These are phyloP conservation scores for Tetrahymena borealis DNA, from an alignment of 73 alveolate genomes.

Conservation along the genomic window DNA sequence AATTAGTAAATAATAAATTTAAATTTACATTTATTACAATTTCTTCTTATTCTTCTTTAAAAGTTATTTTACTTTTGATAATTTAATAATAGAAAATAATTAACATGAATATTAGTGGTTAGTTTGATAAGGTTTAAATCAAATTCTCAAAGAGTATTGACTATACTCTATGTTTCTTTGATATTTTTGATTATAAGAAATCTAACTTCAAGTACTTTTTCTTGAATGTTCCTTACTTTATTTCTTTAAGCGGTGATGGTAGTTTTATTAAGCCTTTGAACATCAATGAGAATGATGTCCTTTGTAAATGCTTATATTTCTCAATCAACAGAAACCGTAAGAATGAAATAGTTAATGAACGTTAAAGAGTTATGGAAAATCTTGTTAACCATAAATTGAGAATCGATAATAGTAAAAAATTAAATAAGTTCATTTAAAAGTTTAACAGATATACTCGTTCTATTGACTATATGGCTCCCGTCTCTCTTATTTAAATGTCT, in stretches of 20 bases:
- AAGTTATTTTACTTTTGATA: background rate
- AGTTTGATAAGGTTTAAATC: conserved; percentile 15
- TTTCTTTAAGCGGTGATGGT: conserved; percentile 31
- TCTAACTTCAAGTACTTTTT: conserved; percentile 24
- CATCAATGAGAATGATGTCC: conserved; percentile 34
- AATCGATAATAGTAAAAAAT: conserved; percentile 37
- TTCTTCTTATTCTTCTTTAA: too few relatives aligned
- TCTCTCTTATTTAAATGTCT: background rate
- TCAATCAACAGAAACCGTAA: conserved; percentile 19
- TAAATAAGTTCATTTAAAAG: conserved; percentile 25
- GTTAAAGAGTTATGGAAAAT: conserved; percentile 23
- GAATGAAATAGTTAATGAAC: conserved; percentile 25
- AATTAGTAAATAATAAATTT: background rate
- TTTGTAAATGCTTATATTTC: conserved; percentile 30
- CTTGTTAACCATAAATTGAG: conserved; percentile 23
- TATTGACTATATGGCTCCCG: conserved; percentile 8
- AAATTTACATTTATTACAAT: background rate
- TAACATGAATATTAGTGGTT: background rate
- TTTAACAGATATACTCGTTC: conserved; percentile 43
- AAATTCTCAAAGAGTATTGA: conserved; percentile 33
- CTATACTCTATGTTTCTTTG: conserved; percentile 12
- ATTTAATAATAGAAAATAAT: background rate
- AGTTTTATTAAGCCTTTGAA: conserved; percentile 24
- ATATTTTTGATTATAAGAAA: conserved; percentile 21
- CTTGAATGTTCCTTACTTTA: conserved; percentile 15